Evolutionary conservation across 768 basidiomycete genomes (phyloP).

Genomic region (Boletus speciosus): DNA sequence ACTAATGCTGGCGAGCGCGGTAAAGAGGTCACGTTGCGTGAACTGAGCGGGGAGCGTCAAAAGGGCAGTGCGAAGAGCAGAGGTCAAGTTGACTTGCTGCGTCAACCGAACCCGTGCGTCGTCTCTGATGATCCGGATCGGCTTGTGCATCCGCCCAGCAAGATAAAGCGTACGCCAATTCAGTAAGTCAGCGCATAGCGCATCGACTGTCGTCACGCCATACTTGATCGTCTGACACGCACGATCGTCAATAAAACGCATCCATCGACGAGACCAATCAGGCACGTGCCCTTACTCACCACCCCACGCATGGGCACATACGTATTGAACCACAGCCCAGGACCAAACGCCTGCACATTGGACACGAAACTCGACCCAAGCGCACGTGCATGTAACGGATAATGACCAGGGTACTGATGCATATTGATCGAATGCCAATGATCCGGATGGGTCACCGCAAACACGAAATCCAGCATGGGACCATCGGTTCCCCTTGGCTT

Average conservation of each 20-base stretch:
- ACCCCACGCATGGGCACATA: slow-evolving; percentile 80
- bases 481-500: slow-evolving; percentile 32
- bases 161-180: slow-evolving; percentile 94
- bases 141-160: slow-evolving; percentile 96
- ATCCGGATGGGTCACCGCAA: slow-evolving; percentile 88
- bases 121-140: slow-evolving; percentile 87
- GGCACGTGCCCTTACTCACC: slow-evolving; percentile 47
- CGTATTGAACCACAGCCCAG: slow-evolving; percentile 96
- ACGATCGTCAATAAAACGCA: background rate
- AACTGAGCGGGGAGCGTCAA: slow-evolving; percentile 83
- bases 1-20: slow-evolving; percentile 78
- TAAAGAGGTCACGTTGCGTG: slow-evolving; percentile 77
- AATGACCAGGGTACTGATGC: slow-evolving; percentile 87
- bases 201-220: slow-evolving; percentile 89
- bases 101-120: slow-evolving; percentile 89
- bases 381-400: slow-evolving; percentile 81
- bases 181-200: slow-evolving; percentile 83
- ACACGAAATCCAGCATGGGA: slow-evolving; percentile 96
- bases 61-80: slow-evolving; percentile 86
- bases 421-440: slow-evolving; percentile 98
- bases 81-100: slow-evolving; percentile 90
- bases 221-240: slow-evolving; percentile 83
- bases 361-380: slow-evolving; percentile 84
- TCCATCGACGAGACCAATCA: background rate
- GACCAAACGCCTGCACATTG: slow-evolving; percentile 66